Conservation (phyloP, 192 early-diverging fungal genomes). For the Mycoemilia scoparia region DNA sequence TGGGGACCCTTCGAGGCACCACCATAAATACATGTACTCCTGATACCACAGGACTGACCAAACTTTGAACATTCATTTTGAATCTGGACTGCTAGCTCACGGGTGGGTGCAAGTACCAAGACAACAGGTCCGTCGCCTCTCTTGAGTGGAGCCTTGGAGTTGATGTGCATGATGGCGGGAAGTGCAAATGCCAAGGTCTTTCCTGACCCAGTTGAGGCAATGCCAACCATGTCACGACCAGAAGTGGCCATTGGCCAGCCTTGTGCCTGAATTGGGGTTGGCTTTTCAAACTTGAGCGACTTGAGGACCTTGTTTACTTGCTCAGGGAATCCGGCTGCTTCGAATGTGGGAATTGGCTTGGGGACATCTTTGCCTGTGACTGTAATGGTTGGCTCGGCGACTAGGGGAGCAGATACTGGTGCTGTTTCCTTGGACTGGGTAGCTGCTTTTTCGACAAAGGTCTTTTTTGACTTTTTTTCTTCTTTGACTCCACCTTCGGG, state of each 20-base stretch:
- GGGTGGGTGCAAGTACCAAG: slow-evolving; percentile 81
- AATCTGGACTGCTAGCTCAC: slow-evolving; percentile 90
- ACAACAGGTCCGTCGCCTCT: slow-evolving; percentile 51
- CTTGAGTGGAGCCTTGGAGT: slow-evolving; percentile 43
- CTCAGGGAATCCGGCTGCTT: too few species aligned
- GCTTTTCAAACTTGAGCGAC: slow-evolving; percentile 63
- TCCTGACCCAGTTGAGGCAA: slow-evolving; percentile 91
- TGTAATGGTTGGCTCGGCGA: too few species aligned
- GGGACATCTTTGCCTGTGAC: too few species aligned
- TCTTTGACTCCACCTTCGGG: too few species aligned
- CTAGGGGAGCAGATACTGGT: too few species aligned
- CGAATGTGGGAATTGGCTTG: too few species aligned
- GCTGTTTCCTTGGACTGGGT: too few species aligned
- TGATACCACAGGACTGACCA: slow-evolving; percentile 42
- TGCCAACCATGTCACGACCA: slow-evolving; percentile 75
- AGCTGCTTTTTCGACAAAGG: too few species aligned
- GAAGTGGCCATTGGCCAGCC: slow-evolving; percentile 79
- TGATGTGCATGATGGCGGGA: slow-evolving; percentile 70
- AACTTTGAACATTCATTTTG: slow-evolving; percentile 67
- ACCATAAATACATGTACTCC: slow-evolving; percentile 70
- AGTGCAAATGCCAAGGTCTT: slow-evolving; percentile 91
- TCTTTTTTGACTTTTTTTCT: too few species aligned
- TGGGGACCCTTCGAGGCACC: slow-evolving; percentile 69
- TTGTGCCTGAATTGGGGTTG: slow-evolving; percentile 84
- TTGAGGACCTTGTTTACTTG: too few species aligned